Evolutionary conservation across 2,329 filamentous ascomycete genomes (phyloP).

Genomic region (Herpomyces periplanetae): DNA sequence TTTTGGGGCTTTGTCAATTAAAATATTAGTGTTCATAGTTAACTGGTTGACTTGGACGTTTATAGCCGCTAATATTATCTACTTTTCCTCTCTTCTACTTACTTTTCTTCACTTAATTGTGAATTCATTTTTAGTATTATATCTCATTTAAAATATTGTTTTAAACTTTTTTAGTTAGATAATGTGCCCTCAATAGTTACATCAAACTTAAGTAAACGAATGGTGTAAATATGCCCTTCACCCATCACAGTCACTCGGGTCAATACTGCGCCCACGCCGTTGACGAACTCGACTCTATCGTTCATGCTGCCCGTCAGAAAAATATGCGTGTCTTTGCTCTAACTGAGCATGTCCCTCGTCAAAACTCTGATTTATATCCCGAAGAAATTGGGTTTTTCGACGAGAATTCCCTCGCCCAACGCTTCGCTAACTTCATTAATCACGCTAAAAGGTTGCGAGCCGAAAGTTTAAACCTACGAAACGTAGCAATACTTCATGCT

Average conservation of each 20-base stretch:
- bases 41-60: no score
- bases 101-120: no score
- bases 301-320: slow-evolving; percentile 33
- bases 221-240: slow-evolving; percentile 78
- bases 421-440: slow-evolving; percentile 27
- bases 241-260: slow-evolving; percentile 88
- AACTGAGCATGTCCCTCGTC: slow-evolving; percentile 79
- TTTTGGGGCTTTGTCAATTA: no score
- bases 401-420: slow-evolving; percentile 9
- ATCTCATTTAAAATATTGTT: no score
- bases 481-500: background rate
- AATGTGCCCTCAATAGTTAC: no score
- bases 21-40: no score
- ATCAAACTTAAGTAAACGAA: no score
- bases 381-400: slow-evolving; percentile 21
- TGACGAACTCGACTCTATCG: slow-evolving; percentile 42
- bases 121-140: no score
- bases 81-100: no score
- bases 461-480: slow-evolving; percentile 2
- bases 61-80: no score
- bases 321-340: slow-evolving; percentile 51
- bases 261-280: slow-evolving; percentile 85
- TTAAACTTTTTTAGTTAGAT: no score
- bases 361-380: slow-evolving; percentile 42
- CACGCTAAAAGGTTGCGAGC: slow-evolving; percentile 32